phyloP scores from a whole-genome alignment of 1,284 basidiomycete genomes.

The Megacollybia platyphylla region DNA sequence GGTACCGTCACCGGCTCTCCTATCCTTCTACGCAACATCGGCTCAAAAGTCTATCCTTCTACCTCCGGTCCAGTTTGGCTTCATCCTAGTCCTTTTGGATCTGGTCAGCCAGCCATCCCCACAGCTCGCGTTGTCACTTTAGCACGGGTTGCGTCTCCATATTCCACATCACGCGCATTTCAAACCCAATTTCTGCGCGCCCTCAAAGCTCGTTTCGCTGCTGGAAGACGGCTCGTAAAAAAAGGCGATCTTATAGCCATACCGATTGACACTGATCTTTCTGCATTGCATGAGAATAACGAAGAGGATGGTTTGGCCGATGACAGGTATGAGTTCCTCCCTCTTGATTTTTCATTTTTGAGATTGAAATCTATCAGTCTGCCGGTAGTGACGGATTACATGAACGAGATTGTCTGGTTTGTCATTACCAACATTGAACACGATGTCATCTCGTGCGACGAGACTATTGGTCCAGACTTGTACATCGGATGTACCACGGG shows the following conservation, averaged over 20 bases:
- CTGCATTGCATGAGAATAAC: conserved; percentile 17
- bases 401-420: conserved; percentile 48
- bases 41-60: conserved; percentile 12
- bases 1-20: conserved; percentile 36
- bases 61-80: conserved; percentile 19
- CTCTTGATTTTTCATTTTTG: not conserved
- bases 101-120: conserved; percentile 49
- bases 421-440: conserved; percentile 69
- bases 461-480: conserved; percentile 21
- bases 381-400: conserved; percentile 5
- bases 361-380: conserved; percentile 2
- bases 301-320: conserved; percentile 17
- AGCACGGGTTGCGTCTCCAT: conserved; percentile 74
- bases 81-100: conserved; percentile 41
- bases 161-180: conserved; percentile 63
- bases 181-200: conserved; percentile 61
- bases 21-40: conserved; percentile 44
- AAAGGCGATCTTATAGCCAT: conserved; percentile 76
- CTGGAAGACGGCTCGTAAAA: conserved; percentile 51
- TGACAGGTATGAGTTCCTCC: conserved; percentile 10
- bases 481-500: conserved; percentile 43
- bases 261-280: conserved; percentile 40
- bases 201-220: conserved; percentile 58
- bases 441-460: conserved; percentile 29
- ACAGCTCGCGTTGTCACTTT: conserved; percentile 66